Evolutionary conservation across 768 basidiomycete genomes (phyloP).

Genomic region (Calocybe indica): DNA sequence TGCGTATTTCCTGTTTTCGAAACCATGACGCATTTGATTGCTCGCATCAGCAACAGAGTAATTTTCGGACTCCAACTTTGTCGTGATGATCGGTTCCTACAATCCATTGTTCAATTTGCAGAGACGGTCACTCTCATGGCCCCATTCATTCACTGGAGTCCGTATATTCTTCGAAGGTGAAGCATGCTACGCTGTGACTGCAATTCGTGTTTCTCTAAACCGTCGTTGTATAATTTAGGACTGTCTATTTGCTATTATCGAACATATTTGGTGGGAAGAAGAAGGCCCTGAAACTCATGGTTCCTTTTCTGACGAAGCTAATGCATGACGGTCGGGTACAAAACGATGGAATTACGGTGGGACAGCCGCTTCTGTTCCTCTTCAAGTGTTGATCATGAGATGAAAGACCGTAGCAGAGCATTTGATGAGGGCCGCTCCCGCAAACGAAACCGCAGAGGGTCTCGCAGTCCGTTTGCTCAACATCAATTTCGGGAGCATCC

Average conservation of each 20-base stretch:
- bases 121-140: conserved; percentile 28
- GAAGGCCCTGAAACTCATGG: conserved; percentile 19
- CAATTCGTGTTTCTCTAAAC: not conserved
- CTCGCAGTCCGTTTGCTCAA: conserved; percentile 30
- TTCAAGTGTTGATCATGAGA: not conserved
- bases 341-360: conserved; percentile 19
- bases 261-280: conserved; percentile 28
- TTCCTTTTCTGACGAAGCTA: conserved; percentile 23
- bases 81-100: conserved; percentile 27
- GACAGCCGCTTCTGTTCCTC: not conserved
- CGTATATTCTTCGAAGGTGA: conserved; percentile 23
- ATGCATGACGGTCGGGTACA: conserved; percentile 15
- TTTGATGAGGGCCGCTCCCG: conserved; percentile 21
- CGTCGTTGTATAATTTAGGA: conserved; percentile 10
- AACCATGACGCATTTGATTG: conserved; percentile 31
- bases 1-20: conserved; percentile 22
- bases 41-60: conserved; percentile 30
- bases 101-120: conserved; percentile 27
- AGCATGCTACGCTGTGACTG: conserved; percentile 4
- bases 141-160: conserved; percentile 27
- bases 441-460: conserved; percentile 22
- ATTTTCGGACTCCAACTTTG: conserved; percentile 29
- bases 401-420: conserved; percentile 20
- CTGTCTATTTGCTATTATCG: conserved; percentile 25
- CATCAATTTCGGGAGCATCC: conserved; percentile 34